A percentile compares a stretch with the other conserved stretches of the same genome.
These are phyloP conservation scores for Ilex paraguariensis DNA, from an alignment of 305 asterid genomes.

Conservation along the genomic window DNA sequence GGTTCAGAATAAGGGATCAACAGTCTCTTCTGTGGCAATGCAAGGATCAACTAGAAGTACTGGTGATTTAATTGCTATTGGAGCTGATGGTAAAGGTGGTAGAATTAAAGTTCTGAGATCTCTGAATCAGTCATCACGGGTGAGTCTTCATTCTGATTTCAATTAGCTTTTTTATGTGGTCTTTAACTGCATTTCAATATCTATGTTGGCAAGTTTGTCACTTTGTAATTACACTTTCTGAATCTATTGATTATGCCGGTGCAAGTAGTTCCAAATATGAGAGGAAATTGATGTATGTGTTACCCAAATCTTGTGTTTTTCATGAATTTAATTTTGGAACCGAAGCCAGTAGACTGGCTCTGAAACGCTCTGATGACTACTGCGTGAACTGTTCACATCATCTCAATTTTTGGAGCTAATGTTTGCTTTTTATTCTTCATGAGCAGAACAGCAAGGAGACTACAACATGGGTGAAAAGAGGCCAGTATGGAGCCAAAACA, in stretches of 20 bases:
- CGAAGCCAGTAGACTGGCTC: no score
- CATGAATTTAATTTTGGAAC: no score
- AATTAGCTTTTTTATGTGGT: neutral
- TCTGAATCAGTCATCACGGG: conserved; percentile 50
- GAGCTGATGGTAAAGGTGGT: conserved; percentile 97
- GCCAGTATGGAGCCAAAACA: conserved; percentile 39
- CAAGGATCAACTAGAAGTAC: conserved; percentile 36
- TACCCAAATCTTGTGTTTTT: no score
- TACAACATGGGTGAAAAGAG: conserved; percentile 30
- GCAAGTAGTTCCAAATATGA: no score
- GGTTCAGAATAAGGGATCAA: conserved; percentile 36
- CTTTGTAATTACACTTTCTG: neutral
- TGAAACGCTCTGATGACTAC: neutral
- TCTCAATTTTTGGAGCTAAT: neutral
- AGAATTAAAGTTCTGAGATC: conserved; percentile 68
- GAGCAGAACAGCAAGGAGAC: conserved; percentile 42
- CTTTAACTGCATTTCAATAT: neutral
- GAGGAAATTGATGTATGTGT: no score
- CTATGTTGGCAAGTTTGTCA: neutral
- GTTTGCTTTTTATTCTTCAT: conserved; percentile 13
- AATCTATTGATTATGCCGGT: no score
- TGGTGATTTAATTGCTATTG: conserved; percentile 68
- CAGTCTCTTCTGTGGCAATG: conserved; percentile 15
- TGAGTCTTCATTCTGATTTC: conserved; percentile 28
- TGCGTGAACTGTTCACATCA: neutral